Evolutionary conservation across 768 basidiomycete genomes (phyloP), one percentile per base, ranked within the genome.

Genomic region (Gloeophyllum trabeum): DNA sequence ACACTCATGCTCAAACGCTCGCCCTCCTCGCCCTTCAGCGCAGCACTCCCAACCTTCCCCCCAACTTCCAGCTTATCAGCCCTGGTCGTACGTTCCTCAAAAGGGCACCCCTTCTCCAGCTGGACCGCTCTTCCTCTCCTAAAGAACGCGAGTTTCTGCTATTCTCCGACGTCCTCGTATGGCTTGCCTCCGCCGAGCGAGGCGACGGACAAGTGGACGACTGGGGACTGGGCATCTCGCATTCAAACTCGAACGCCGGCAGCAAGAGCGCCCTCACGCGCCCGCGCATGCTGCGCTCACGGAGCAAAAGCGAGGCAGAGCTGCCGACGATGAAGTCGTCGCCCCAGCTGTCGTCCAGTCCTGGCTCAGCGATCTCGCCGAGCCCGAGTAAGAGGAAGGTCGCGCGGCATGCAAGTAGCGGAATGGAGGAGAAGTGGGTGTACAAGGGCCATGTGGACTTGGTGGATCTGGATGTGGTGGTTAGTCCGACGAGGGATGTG

Each of bases 21-120:
- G 57, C 73, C 4, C 66, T 93, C 21, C 69, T 94, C 35, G 74
- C 87, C 1, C 65, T 94, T 1, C 92, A 96, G 51, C 76, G 80
- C 10, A 69, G 76, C 14, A 89, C 90, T 1, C 66, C 74, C 0
- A 77, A 77, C 48, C 71, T 94, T 5, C 85, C 87, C 1, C 28
- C 28, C 28, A 32, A 32, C 16, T 79, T 80, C 48, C 82, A 79
- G 35, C 72, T 96, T 40, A 73, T 94, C 49, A 59, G 66, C 0
- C 91, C 92, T 0, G 90, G 91, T 1, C 79, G 91, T n/a, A 71
- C 66, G 0, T 71, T 93, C 34, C 58, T 94, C 35, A 81, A 77
- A 43, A 75, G 84, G 10, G 82, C 80, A 0, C 49, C 69, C 1
- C 64, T 88, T 4, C 53, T 77, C 13, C 78, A 81, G 51, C 58